Percentiles rank a stretch among this genome's conserved stretches.
Evolutionary conservation across 2,329 filamentous ascomycete species (phyloP).

Genomic region (Botrytis byssoidea): DNA sequence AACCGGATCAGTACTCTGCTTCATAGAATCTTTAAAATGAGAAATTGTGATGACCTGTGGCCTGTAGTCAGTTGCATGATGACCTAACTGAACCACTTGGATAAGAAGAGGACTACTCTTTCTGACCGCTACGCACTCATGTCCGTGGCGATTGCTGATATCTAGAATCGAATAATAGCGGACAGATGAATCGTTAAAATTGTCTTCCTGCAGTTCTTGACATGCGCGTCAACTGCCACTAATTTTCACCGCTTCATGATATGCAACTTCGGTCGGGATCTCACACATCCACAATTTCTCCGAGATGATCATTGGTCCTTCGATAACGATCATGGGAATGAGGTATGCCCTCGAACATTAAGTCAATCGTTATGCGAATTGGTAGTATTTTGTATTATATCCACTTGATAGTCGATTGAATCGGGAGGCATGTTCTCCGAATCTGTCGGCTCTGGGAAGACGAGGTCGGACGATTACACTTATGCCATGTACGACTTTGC

Average conservation of each 20-base stretch:
- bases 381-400: neutral
- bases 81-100: no score
- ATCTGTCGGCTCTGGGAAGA: neutral
- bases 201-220: neutral
- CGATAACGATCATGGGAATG: neutral
- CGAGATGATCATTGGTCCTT: neutral
- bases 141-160: neutral
- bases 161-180: neutral
- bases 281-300: neutral
- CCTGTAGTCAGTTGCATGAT: neutral
- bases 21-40: neutral
- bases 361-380: neutral
- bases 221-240: neutral
- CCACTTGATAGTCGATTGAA: neutral
- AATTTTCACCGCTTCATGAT: constrained; percentile 5
- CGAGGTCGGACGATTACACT: constrained; percentile 3
- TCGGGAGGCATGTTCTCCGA: neutral
- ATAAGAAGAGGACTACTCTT: constrained; percentile 5
- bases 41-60: neutral
- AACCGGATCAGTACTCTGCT: neutral
- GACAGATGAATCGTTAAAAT: neutral
- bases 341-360: neutral
- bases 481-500: neutral
- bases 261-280: constrained; percentile 1
- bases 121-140: neutral